Evolutionary conservation across 1,139 yeast species (phyloP), one percentile per base, ranked within the genome.

Genomic region (Pneumocystis sp.): DNA sequence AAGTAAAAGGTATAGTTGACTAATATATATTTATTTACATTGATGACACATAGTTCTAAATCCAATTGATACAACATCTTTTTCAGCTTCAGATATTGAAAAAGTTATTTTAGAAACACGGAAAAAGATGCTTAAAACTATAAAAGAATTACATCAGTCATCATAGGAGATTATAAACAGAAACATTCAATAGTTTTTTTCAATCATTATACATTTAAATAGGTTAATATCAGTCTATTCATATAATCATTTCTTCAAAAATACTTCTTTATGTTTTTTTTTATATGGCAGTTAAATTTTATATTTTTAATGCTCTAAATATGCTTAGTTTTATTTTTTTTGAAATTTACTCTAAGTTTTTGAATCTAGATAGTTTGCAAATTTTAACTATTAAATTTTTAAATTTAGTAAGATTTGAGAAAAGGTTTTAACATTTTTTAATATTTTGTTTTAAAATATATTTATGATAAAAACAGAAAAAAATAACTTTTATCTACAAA

Each of bases 51-150:
- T 29, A 71, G 90, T 87, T 4, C 79, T 87, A 68, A 86, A 85
- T 65, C 90, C 93, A 25, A 80, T 86, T 67, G 73, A 80, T 17
- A 86, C 91, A 25, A 77, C 76, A 59, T 83, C 83, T 37, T 73
- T 85, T 70, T 80, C 86, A 3, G 79, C 82, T 64, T 87, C 82
- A 15, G 85, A 86, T 69, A 85, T 87, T 37, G 76, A 81, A 63
- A 77, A 72, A 15, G 77, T 86, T 63, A 77, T 82, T 42, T 76
- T 75, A 17, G 74, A 71, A 59, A 73, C 77, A 10, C 72, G 76
- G 56, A 70, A 70, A 12, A 69, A 69, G 39, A 82, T 82, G 84
- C 70, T 72, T 15, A 71, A 71, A 34, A 76, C 74, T 19, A 75
- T 78, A 42, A 69, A 72, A 57, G 69, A 66, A 57, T 65, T 70